These are phyloP conservation scores for Spraguea lophii DNA, from an alignment of 371 early-diverging fungal species.

Conservation along the genomic window DNA sequence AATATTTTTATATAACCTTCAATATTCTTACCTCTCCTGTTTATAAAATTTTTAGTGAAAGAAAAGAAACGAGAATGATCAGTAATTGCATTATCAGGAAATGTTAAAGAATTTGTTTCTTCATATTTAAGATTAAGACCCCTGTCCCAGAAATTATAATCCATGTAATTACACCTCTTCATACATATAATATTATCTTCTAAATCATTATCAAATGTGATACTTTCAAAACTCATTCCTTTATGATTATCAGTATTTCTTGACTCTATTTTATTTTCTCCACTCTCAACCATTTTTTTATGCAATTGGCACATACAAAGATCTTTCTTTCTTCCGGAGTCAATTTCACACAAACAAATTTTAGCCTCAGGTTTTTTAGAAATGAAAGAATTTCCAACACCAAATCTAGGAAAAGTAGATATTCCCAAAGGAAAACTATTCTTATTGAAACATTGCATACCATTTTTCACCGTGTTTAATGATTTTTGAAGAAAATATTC, in stretches of 20 bases:
- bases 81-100: constrained; percentile 38
- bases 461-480: constrained; percentile 1
- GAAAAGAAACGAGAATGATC: constrained; percentile 26
- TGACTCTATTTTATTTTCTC: too few species aligned
- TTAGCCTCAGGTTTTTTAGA: too few species aligned
- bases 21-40: constrained; percentile 19
- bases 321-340: too few species aligned
- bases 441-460: not conserved
- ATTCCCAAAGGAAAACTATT: constrained; percentile 5
- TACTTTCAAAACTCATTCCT: not conserved
- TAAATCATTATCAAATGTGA: too few species aligned
- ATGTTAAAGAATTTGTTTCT: constrained; percentile 19
- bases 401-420: constrained; percentile 9
- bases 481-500: constrained; percentile 12
- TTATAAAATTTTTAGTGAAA: constrained; percentile 32
- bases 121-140: constrained; percentile 7
- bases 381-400: constrained; percentile 10
- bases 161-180: constrained; percentile 3
- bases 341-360: not conserved
- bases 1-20: constrained; percentile 9
- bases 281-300: too few species aligned
- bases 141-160: constrained; percentile 1
- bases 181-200: not conserved
- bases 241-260: constrained; percentile 1
- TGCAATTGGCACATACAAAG: too few species aligned